These are phyloP conservation scores for Colletotrichum sp. DNA, from an alignment of 2,329 filamentous ascomycete genomes.

Conservation along the genomic window DNA sequence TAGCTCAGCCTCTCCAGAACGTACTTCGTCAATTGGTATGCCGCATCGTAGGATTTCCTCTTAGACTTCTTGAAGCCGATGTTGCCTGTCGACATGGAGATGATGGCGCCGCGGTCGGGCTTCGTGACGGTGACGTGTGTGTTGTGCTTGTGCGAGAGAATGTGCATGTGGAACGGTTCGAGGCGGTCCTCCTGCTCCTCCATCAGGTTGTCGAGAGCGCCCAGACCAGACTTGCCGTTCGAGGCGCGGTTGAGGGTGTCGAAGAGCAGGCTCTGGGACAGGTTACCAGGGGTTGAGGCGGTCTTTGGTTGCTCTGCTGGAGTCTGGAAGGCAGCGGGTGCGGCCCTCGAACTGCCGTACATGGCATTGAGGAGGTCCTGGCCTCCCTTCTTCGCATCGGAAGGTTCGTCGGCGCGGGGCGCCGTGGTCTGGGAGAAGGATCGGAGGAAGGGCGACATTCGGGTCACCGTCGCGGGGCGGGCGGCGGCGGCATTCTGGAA, in stretches of 20 bases:
- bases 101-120: slow-evolving; percentile 78
- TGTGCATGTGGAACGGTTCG: slow-evolving; percentile 83
- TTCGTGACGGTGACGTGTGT: slow-evolving; percentile 90
- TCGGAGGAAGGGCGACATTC: slow-evolving; percentile 30
- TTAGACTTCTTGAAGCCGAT: slow-evolving; percentile 88
- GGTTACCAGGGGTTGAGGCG: background rate
- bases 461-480: slow-evolving; percentile 20
- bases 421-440: slow-evolving; percentile 43
- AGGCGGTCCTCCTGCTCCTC: slow-evolving; percentile 38
- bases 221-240: slow-evolving; percentile 18
- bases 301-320: background rate
- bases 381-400: slow-evolving; percentile 16
- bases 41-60: slow-evolving; percentile 86
- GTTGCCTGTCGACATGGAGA: slow-evolving; percentile 84
- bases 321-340: background rate
- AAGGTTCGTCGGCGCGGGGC: slow-evolving; percentile 27
- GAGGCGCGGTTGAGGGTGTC: slow-evolving; percentile 37
- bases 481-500: slow-evolving; percentile 29
- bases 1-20: slow-evolving; percentile 86
- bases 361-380: slow-evolving; percentile 23
- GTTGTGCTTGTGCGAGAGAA: slow-evolving; percentile 91
- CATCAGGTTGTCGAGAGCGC: slow-evolving; percentile 26
- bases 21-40: slow-evolving; percentile 86
- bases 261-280: slow-evolving; percentile 43
- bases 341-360: slow-evolving; percentile 15